Percentiles rank a stretch among this genome's conserved stretches.
phyloP scores from a whole-genome alignment of 805 yeast genomes.

The Teunomyces aglyptinius region DNA sequence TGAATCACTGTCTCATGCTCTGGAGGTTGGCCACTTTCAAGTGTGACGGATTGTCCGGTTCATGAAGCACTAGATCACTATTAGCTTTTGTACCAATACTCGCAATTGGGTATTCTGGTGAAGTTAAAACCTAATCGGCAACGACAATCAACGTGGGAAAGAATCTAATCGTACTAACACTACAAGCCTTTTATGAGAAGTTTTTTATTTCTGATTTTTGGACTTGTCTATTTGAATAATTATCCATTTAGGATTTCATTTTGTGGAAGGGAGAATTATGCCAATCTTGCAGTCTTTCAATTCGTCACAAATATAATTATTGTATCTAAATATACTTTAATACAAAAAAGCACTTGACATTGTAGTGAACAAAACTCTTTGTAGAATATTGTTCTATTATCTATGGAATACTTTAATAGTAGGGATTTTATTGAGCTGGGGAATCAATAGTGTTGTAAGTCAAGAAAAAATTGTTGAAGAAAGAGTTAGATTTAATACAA shows the following conservation, averaged over 20 bases:
- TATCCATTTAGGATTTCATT: background rate
- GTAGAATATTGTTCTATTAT: background rate
- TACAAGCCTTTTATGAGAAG: background rate
- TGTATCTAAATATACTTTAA: background rate
- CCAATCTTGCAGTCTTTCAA: background rate
- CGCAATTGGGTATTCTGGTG: background rate
- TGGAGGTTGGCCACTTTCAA: conserved; percentile 3
- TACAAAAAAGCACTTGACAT: background rate
- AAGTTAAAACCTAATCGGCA: conserved; percentile 1
- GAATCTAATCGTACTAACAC: background rate
- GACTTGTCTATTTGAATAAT: background rate
- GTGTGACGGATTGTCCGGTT: conserved; percentile 1
- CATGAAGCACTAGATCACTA: background rate
- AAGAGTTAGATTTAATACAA: too few relatives aligned
- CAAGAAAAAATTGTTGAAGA: too few relatives aligned
- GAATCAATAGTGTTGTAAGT: too few relatives aligned
- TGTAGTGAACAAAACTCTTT: background rate
- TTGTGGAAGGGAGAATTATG: background rate
- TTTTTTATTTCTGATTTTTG: background rate
- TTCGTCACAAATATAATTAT: background rate
- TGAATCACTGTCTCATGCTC: background rate
- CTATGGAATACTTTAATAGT: too few relatives aligned
- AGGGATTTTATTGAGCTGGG: too few relatives aligned
- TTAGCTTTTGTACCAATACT: background rate
- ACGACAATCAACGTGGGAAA: background rate